phyloP scores from a whole-genome alignment of 805 yeast species.

The Cyberlindnera xishuangbannaensis region DNA sequence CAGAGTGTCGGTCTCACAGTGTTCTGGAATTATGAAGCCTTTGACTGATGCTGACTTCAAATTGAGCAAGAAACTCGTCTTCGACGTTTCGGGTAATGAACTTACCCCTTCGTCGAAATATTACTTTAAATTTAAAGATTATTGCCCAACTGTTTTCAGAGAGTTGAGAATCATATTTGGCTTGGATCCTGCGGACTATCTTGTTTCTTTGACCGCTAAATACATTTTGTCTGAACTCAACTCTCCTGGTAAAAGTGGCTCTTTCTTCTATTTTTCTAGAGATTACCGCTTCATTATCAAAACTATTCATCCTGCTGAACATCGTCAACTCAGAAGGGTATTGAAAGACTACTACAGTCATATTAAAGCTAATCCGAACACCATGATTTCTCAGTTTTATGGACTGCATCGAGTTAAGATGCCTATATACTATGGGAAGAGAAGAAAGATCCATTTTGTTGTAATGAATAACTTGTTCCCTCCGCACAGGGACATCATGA shows the following conservation, averaged over 20 bases:
- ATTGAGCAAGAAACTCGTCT: constrained; percentile 72
- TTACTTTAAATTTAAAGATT: constrained; percentile 95
- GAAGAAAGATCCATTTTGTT: constrained; percentile 80
- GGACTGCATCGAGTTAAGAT: constrained; percentile 92
- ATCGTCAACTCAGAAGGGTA: constrained; percentile 69
- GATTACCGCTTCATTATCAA: constrained; percentile 93
- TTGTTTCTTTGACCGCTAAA: constrained; percentile 87
- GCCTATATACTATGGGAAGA: constrained; percentile 47
- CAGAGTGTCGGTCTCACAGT: constrained; percentile 87
- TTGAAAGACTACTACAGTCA: constrained; percentile 75
- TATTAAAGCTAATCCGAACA: constrained; percentile 78
- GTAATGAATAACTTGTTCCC: constrained; percentile 98
- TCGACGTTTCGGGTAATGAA: constrained; percentile 82
- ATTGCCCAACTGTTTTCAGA: constrained; percentile 89
- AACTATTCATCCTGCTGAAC: constrained; percentile 92
- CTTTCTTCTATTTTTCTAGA: constrained; percentile 90
- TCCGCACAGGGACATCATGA: constrained; percentile 80
- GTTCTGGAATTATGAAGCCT: constrained; percentile 78
- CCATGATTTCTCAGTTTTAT: constrained; percentile 90
- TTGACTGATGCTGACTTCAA: constrained; percentile 66
- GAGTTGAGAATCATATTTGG: constrained; percentile 76
- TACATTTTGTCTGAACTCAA: constrained; percentile 87
- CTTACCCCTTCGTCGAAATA: constrained; percentile 90
- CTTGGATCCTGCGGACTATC: constrained; percentile 92
- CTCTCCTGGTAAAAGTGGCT: constrained; percentile 96